Conservation (phyloP, 305 asterid species). For the Fraxinus greggii region DNA sequence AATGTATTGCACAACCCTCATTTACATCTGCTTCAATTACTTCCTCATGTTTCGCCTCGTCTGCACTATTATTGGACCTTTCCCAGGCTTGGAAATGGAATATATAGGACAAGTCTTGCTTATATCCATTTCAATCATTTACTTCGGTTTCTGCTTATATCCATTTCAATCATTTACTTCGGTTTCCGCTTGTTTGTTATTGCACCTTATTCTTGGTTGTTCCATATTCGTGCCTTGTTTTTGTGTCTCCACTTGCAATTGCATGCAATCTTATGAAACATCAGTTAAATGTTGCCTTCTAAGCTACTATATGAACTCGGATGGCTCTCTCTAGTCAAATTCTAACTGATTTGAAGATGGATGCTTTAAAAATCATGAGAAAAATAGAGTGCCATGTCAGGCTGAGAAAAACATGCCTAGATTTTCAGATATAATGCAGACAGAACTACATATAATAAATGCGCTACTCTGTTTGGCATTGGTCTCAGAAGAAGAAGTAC, state of each 20-base stretch:
- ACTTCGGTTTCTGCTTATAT: background rate
- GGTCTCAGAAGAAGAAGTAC: background rate
- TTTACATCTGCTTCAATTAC: background rate
- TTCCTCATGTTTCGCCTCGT: background rate
- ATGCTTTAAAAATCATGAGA: background rate
- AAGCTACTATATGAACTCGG: background rate
- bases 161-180: background rate
- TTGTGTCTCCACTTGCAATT: background rate
- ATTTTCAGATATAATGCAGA: background rate
- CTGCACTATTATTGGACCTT: background rate
- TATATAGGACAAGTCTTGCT: background rate
- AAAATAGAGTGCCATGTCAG: background rate
- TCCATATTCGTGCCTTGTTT: background rate
- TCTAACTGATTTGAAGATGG: background rate
- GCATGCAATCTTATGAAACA: background rate
- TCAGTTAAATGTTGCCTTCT: background rate
- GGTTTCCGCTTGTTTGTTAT: background rate
- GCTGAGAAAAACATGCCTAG: background rate
- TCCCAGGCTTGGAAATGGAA: background rate
- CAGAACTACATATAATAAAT: background rate
- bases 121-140: background rate
- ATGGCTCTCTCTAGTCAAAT: constrained; percentile 4
- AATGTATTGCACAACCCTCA: background rate
- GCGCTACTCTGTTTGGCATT: background rate
- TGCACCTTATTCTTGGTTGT: background rate